Evolutionary conservation across 306 rosid species (phyloP), one percentile per base, ranked within the genome.

Genomic region (Fragaria iinumae): DNA sequence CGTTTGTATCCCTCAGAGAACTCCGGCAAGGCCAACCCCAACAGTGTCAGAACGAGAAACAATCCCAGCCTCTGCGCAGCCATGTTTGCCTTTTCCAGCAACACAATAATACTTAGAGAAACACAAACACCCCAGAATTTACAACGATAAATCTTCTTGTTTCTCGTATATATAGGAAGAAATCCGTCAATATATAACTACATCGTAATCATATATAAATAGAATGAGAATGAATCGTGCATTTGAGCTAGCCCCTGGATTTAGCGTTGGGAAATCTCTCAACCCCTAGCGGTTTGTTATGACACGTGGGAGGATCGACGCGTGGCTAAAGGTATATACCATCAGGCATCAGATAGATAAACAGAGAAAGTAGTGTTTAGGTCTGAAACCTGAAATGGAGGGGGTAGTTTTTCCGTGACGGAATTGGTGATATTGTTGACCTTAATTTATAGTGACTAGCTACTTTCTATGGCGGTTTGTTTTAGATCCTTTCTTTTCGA

Each of bases 1-100:
- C 90, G 88, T 3, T 74, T 20, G 69, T 87, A 87, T 2, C 82
- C 81, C 4, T 53, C 41, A 38, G 41, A 77, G 32, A 72, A 72
- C 60, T 8, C 76, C 71, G 49, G 77, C 76, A 14, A 71, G 67
- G 66, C 76, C 60, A 72, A 5, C 7, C 47, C 69, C 34, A 75
- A 20, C 13, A 76, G 6, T 4, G 80, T 56, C 29, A 64, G 44
- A 59, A 29, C 27, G 12, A 81, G 67, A 62, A 72, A 27, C 74
- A 47, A 67, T 49, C 36, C 39, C 57, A 6, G 57, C 45, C 69
- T 71, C 14, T 29, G 63, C 44, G 45, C 67, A 65, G n/a, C 83
- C 84, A 80, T 80, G 62, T 62, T 49, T 41, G 23, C 17, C 29
- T 9, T 27, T 11, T 5, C 20, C 38, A 60, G 39, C 67, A 60